Evolutionary conservation across 805 yeast species (phyloP).

Genomic region (Pichia membranifaciens): DNA sequence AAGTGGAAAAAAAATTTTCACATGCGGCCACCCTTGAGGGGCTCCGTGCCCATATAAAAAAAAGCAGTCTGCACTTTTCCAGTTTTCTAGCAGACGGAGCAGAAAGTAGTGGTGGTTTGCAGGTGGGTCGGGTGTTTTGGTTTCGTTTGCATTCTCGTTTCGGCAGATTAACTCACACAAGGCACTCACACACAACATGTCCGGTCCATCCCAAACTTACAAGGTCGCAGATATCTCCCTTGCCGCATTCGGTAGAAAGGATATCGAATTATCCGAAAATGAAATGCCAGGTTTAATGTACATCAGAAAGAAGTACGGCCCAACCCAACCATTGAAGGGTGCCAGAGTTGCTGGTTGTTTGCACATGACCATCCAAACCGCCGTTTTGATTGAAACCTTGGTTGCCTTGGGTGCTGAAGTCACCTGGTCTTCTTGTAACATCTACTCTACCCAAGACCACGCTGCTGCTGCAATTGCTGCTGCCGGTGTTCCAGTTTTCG

Average conservation of each 20-base stretch:
- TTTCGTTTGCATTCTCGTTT: too few species aligned
- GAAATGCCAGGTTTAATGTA: constrained; percentile 99
- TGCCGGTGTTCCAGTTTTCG: constrained; percentile 97
- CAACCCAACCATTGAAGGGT: constrained; percentile 91
- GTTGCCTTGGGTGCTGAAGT: constrained; percentile 98
- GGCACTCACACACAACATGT: too few species aligned
- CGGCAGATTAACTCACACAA: too few species aligned
- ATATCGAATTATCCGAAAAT: constrained; percentile 96
- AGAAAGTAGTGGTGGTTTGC: too few species aligned
- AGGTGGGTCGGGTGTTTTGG: too few species aligned
- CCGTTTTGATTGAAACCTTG: constrained; percentile 95
- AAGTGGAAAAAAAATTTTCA: not conserved
- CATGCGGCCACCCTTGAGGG: not conserved
- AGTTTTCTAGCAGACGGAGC: too few species aligned
- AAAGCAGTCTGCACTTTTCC: too few species aligned
- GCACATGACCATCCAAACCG: constrained; percentile 99
- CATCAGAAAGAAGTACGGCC: constrained; percentile 89
- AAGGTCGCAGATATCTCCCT: constrained; percentile 97
- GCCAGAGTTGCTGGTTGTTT: constrained; percentile 99
- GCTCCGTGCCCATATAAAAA: not conserved
- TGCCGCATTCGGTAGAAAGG: constrained; percentile 99
- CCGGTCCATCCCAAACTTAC: constrained; percentile 65
- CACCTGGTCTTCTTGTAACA: constrained; percentile 99
- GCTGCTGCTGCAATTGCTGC: constrained; percentile 99
- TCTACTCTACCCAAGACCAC: constrained; percentile 98